phyloP scores from a whole-genome alignment of 2,329 filamentous ascomycete genomes.

The Pyrenophora graminea region DNA sequence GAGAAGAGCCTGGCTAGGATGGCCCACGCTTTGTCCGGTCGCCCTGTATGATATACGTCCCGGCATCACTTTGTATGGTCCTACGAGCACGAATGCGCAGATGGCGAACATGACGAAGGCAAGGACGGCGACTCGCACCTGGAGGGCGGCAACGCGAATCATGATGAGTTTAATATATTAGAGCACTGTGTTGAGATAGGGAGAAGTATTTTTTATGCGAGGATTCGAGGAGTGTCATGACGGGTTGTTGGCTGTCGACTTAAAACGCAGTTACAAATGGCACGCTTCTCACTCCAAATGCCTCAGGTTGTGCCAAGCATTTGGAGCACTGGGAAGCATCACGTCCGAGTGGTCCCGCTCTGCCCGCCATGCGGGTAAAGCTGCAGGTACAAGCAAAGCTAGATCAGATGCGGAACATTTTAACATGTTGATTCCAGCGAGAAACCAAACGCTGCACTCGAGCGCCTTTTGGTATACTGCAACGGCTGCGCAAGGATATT shows the following conservation, averaged over 20 bases:
- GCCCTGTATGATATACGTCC: conserved; percentile 27
- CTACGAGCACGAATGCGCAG: conserved; percentile 63
- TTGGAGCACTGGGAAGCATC: conserved; percentile 5
- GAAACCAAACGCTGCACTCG: conserved; percentile 10
- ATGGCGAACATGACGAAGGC: conserved; percentile 60
- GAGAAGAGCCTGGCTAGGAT: conserved; percentile 47
- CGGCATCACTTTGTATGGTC: conserved; percentile 57
- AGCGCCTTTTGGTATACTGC: conserved; percentile 24
- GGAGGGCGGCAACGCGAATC: conserved; percentile 34
- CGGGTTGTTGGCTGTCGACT: background rate
- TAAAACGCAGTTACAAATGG: conserved; percentile 1
- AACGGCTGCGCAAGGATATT: conserved; percentile 33
- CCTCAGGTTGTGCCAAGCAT: conserved; percentile 23
- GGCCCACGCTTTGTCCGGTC: conserved; percentile 20
- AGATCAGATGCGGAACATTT: conserved; percentile 7
- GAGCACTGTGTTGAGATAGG: background rate
- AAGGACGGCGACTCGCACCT: conserved; percentile 47
- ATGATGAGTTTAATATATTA: conserved; percentile 21
- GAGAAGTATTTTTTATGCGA: background rate
- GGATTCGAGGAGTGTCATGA: conserved; percentile 2
- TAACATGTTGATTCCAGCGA: conserved; percentile 2
- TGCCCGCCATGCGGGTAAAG: conserved; percentile 12
- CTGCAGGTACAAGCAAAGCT: conserved; percentile 15
- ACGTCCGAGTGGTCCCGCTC: conserved; percentile 12
- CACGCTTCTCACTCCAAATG: conserved; percentile 9